A percentile compares a stretch with the other conserved stretches of the same genome.
These are phyloP conservation scores for Lactarius sanguifluus DNA, from an alignment of 768 basidiomycete genomes.

Conservation along the genomic window DNA sequence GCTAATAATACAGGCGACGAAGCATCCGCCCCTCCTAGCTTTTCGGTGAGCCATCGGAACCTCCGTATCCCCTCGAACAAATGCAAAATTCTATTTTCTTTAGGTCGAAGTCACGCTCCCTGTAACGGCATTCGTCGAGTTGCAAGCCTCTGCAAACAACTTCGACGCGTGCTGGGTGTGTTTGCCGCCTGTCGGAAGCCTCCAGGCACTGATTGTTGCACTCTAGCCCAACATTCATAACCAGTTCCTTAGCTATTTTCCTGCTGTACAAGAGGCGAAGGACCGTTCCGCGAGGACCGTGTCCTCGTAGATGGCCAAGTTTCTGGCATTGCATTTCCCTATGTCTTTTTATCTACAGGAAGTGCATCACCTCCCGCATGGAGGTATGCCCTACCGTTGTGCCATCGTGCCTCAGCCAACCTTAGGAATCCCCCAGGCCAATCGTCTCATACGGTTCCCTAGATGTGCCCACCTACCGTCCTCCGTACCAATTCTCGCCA, in stretches of 20 bases:
- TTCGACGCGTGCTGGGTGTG: slow-evolving; percentile 77
- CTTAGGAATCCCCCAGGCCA: slow-evolving; percentile 44
- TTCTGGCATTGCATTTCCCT: slow-evolving; percentile 60
- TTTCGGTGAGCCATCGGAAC: slow-evolving; percentile 49
- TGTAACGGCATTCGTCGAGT: slow-evolving; percentile 63
- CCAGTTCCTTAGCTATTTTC: slow-evolving; percentile 55
- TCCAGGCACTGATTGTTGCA: neutral
- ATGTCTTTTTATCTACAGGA: slow-evolving; percentile 31
- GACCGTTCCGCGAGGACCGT: slow-evolving; percentile 62
- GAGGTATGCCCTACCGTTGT: slow-evolving; percentile 45
- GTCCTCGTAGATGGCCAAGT: slow-evolving; percentile 54
- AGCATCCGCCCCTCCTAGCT: slow-evolving; percentile 70
- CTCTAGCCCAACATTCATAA: slow-evolving; percentile 62
- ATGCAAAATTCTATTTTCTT: neutral
- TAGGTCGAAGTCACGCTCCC: slow-evolving; percentile 71
- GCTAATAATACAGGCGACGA: slow-evolving; percentile 60
- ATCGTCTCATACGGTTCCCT: slow-evolving; percentile 40
- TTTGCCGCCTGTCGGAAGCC: neutral
- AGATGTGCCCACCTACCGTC: neutral
- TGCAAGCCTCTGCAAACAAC: slow-evolving; percentile 66
- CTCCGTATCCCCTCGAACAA: neutral
- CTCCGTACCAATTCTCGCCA: neutral
- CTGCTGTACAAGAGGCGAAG: slow-evolving; percentile 48
- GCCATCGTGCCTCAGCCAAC: neutral
- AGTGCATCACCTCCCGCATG: slow-evolving; percentile 60